These are phyloP conservation scores for Fusarium succisae DNA, from an alignment of 2,329 filamentous ascomycete genomes.

Conservation along the genomic window DNA sequence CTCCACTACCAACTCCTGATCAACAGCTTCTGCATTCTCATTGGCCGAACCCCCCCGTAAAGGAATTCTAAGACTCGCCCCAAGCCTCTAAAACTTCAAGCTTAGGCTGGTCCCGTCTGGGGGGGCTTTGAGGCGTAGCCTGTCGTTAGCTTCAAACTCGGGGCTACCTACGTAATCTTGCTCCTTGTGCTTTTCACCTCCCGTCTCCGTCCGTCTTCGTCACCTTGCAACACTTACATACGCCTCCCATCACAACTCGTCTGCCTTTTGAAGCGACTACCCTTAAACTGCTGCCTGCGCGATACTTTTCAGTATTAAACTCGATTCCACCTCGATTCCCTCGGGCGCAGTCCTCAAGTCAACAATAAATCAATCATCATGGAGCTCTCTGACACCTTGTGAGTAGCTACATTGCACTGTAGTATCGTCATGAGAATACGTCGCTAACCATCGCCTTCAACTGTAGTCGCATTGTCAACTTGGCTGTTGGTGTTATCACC, in stretches of 20 bases:
- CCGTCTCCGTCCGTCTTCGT: conserved; percentile 27
- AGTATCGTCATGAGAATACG: conserved; percentile 19
- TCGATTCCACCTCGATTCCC: conserved; percentile 14
- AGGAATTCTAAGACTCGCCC: neutral
- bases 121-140: neutral
- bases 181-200: conserved; percentile 36
- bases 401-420: conserved; percentile 50
- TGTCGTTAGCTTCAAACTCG: conserved; percentile 4
- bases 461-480: conserved; percentile 89
- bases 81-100: neutral
- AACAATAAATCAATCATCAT: conserved; percentile 58
- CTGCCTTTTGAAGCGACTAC: conserved; percentile 31
- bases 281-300: conserved; percentile 40
- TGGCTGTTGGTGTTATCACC: conserved; percentile 87
- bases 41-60: conserved; percentile 6
- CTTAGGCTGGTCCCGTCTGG: conserved; percentile 20
- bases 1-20: conserved; percentile 10
- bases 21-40: neutral
- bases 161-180: conserved; percentile 35
- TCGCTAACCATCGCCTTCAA: conserved; percentile 49
- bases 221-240: neutral
- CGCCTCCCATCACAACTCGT: conserved; percentile 22
- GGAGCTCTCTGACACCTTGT: conserved; percentile 96
- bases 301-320: conserved; percentile 15
- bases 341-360: conserved; percentile 1